A percentile compares a stretch with the other conserved stretches of the same genome.
Conservation (phyloP, 2,329 filamentous ascomycete genomes). For the Xylaria sp. region DNA sequence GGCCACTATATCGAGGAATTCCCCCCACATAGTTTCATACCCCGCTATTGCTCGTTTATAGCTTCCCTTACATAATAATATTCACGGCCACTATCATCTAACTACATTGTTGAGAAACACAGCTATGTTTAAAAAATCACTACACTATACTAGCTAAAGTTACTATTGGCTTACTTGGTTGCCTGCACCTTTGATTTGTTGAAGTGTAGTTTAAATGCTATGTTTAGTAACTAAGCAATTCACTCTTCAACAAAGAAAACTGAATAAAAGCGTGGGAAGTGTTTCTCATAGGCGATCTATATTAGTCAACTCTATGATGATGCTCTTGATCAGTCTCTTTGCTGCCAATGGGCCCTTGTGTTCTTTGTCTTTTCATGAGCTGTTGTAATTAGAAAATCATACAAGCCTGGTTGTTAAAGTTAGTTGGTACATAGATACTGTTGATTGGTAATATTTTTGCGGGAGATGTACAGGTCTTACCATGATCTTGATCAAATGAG, state of each 20-base stretch:
- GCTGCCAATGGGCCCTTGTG: not conserved
- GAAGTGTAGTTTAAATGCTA: not conserved
- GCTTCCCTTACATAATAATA: too few species aligned
- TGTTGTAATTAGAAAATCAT: not conserved
- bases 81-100: too few species aligned
- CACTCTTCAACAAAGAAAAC: not conserved
- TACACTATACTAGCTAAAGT: too few species aligned
- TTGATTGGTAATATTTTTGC: not conserved
- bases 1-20: too few species aligned
- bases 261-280: not conserved
- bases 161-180: too few species aligned
- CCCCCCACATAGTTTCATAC: too few species aligned
- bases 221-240: not conserved
- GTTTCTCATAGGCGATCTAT: too few species aligned
- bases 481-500: not conserved
- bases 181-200: not conserved
- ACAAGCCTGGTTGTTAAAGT: not conserved
- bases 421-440: not conserved
- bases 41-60: too few species aligned
- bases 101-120: too few species aligned
- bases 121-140: too few species aligned
- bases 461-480: not conserved
- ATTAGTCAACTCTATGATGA: not conserved
- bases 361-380: not conserved
- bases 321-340: conserved; percentile 11